phyloP scores from a whole-genome alignment of 2,329 filamentous ascomycete species.

The Aspergillus clavatus region DNA sequence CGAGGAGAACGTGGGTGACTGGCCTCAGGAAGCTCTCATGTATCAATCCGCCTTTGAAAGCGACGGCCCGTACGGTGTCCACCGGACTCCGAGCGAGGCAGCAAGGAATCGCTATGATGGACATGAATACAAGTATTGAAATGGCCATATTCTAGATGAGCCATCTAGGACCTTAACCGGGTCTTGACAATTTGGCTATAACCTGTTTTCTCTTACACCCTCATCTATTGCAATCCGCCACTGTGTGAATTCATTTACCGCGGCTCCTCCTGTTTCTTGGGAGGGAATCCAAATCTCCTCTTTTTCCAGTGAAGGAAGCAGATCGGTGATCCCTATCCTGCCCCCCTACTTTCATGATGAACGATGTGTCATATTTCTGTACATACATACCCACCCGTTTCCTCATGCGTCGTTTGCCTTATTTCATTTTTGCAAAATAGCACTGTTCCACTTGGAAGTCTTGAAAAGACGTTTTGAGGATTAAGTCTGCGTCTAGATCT shows the following conservation, averaged over 20 bases:
- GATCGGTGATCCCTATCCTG: neutral
- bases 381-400: too few relatives aligned
- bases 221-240: too few relatives aligned
- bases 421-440: neutral
- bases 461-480: too few relatives aligned
- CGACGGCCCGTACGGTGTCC: slow-evolving; percentile 16
- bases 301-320: neutral
- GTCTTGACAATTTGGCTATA: neutral
- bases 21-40: slow-evolving; percentile 39
- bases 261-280: too few relatives aligned
- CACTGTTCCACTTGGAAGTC: too few relatives aligned
- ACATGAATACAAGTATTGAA: slow-evolving; percentile 17
- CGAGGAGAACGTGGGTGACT: slow-evolving; percentile 31
- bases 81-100: slow-evolving; percentile 16
- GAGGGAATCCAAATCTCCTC: too few relatives aligned
- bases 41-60: slow-evolving; percentile 30
- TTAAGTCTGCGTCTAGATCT: too few relatives aligned
- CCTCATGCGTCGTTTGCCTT: neutral
- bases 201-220: neutral
- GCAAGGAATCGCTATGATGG: slow-evolving; percentile 28
- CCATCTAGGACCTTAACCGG: neutral
- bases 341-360: too few relatives aligned
- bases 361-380: too few relatives aligned
- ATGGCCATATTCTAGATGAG: neutral
- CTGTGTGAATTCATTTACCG: too few relatives aligned